Evolutionary conservation across 2,329 filamentous ascomycete species (phyloP).

Genomic region (Phialophora verrucosa): DNA sequence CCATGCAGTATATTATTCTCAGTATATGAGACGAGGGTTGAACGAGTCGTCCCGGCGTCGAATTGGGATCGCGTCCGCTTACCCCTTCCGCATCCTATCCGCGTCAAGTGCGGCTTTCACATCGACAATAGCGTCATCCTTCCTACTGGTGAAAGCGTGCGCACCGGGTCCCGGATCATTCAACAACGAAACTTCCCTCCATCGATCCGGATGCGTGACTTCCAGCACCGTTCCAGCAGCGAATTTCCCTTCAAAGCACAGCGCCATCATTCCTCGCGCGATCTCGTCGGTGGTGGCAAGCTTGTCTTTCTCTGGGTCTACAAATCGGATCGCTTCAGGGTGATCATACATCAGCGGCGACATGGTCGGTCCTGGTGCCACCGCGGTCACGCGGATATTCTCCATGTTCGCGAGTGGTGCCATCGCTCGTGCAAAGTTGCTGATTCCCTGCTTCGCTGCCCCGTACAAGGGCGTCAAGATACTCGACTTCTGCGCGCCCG

Average conservation of each 20-base stretch:
- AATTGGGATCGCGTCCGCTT: neutral
- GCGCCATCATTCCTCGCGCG: conserved; percentile 22
- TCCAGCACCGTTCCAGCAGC: conserved; percentile 21
- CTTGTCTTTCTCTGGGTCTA: conserved; percentile 22
- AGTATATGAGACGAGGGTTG: neutral
- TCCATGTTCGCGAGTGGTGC: conserved; percentile 53
- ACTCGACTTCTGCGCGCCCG: conserved; percentile 50
- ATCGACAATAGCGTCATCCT: conserved; percentile 24
- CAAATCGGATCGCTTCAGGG: conserved; percentile 23
- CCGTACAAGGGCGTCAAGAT: conserved; percentile 54
- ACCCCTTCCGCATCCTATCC: conserved; percentile 1
- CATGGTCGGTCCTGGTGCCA: conserved; percentile 55
- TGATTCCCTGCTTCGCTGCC: conserved; percentile 57
- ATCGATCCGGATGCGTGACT: conserved; percentile 25
- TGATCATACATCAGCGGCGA: conserved; percentile 27
- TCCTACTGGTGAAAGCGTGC: conserved; percentile 23
- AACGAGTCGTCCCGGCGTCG: neutral
- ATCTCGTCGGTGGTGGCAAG: conserved; percentile 18
- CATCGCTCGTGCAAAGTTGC: conserved; percentile 56
- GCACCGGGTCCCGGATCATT: conserved; percentile 23
- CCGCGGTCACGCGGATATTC: conserved; percentile 63
- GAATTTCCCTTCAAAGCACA: conserved; percentile 13
- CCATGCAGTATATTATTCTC: neutral
- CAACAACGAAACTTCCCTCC: conserved; percentile 23
- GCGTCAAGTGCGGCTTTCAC: conserved; percentile 15